Base-by-base conservation (phyloP, 345 rosid genomes). In the Nephelium lappaceum region DNA sequence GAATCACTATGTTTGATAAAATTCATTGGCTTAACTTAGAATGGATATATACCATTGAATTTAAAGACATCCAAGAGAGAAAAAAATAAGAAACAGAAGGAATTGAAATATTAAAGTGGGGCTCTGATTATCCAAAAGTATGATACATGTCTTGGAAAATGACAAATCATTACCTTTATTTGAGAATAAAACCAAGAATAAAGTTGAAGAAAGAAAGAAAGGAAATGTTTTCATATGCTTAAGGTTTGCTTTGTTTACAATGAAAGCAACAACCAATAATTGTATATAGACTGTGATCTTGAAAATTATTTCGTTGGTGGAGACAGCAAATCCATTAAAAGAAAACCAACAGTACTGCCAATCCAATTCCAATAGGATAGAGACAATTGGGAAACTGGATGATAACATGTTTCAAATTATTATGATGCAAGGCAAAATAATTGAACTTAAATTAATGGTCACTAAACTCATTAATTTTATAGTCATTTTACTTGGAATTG, bases 191-290 rank as follows among this genome's bases (percentile, higher is more conserved):
- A 60, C 43, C n/a, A 58, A 60, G 45, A 51, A 66, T 53, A 42
- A 79, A 70, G 67, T 18, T 57, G 47, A 15, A 14, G 3, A 49
- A 16, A 49, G 55, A 14, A 49, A 49, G 23, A 1, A n/a, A 19
- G 24, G 2, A n/a, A n/a, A n/a, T 57, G 62, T 57, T 6, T 57
- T 57, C 19, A 49, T 49, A 19, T 47, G 71, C 41, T 76, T 18
- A 18, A 43, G 57, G 72, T 69, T 82, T 82, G 76, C 84, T 82
- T 82, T 74, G 72, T 71, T 62, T 73, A 47, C 75, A 78, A 70
- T 53, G 78, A 74, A 82, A 78, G 79, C 77, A 82, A 77, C 24
- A 25, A 42, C 19, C 31, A 62, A 78, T 69, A 58, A 72, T 72
- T 49, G 68, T 49, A 25, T 7, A 65, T n/a, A 39, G 62, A 60